Evolutionary conservation across 495 filamentous ascomycete genomes (phyloP).

Genomic region (Penicillium steckii): DNA sequence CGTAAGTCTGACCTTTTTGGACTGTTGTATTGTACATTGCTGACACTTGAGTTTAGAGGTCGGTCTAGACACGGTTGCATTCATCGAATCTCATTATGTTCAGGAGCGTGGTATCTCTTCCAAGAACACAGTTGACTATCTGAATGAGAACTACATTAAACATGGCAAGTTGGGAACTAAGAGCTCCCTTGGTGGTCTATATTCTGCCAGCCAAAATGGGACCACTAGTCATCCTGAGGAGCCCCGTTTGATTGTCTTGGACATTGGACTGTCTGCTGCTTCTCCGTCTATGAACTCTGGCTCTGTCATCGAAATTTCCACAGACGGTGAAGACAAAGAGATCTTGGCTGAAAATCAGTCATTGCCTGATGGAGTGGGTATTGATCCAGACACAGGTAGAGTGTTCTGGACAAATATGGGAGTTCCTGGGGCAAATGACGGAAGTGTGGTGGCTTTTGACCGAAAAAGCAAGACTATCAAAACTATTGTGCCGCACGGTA

Average conservation of each 20-base stretch:
- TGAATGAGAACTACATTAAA: conserved; percentile 40
- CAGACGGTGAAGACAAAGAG: conserved; percentile 12
- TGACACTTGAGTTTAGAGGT: conserved; percentile 23
- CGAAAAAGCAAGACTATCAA: conserved; percentile 37
- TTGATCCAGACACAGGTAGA: conserved; percentile 27
- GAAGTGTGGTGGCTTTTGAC: conserved; percentile 38
- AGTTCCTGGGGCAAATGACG: conserved; percentile 36
- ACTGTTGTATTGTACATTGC: too few species aligned
- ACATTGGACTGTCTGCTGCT: conserved; percentile 26
- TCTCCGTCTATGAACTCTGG: conserved; percentile 16
- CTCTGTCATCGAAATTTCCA: conserved; percentile 19
- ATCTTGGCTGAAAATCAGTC: conserved; percentile 26
- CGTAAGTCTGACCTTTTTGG: too few species aligned
- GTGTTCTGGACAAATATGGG: conserved; percentile 58
- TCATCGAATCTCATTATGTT: conserved; percentile 43
- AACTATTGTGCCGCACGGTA: conserved; percentile 32
- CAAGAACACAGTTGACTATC: conserved; percentile 35
- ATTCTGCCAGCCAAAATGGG: conserved; percentile 7
- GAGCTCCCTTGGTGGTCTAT: conserved; percentile 27
- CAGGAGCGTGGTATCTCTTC: conserved; percentile 40
- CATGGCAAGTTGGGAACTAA: conserved; percentile 35
- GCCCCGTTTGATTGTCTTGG: conserved; percentile 22
- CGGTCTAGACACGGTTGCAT: conserved; percentile 52
- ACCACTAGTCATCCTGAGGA: background rate
- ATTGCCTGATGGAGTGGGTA: conserved; percentile 47